Conservation (phyloP, 2,329 filamentous ascomycete genomes). For the Myotisia sp. region DNA sequence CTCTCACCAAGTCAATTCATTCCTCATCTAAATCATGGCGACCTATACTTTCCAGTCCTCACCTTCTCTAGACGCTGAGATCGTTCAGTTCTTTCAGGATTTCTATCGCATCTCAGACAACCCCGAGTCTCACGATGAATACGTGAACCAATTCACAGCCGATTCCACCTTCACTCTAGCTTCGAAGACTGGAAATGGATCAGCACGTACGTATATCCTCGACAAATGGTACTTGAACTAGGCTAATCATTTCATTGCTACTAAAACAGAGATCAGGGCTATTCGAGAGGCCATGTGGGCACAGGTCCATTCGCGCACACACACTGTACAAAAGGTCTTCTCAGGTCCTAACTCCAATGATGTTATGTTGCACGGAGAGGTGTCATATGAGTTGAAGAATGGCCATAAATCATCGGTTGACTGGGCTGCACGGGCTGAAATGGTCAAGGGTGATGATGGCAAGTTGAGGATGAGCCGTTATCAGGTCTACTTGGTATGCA, state of each 20-base stretch:
- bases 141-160: constrained; percentile 21
- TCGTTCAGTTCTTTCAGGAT: background rate
- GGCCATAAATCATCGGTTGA: constrained; percentile 34
- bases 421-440: constrained; percentile 35
- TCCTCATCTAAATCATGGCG: too few species aligned
- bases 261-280: constrained; percentile 27
- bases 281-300: constrained; percentile 42
- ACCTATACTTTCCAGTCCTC: background rate
- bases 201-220: constrained; percentile 16
- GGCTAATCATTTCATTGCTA: background rate
- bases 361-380: constrained; percentile 17
- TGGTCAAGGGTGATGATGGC: constrained; percentile 10
- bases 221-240: too few species aligned
- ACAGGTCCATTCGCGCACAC: constrained; percentile 34
- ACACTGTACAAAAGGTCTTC: constrained; percentile 27
- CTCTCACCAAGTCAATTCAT: too few species aligned
- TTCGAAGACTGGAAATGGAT: constrained; percentile 21
- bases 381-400: constrained; percentile 40
- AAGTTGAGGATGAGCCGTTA: constrained; percentile 16
- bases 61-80: background rate
- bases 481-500: constrained; percentile 17
- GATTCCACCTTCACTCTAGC: constrained; percentile 28
- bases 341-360: constrained; percentile 30
- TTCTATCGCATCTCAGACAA: background rate
- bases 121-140: constrained; percentile 22